Evolutionary conservation across 163 green algal species (phyloP).

Genomic region (Chlorella variabilis): DNA sequence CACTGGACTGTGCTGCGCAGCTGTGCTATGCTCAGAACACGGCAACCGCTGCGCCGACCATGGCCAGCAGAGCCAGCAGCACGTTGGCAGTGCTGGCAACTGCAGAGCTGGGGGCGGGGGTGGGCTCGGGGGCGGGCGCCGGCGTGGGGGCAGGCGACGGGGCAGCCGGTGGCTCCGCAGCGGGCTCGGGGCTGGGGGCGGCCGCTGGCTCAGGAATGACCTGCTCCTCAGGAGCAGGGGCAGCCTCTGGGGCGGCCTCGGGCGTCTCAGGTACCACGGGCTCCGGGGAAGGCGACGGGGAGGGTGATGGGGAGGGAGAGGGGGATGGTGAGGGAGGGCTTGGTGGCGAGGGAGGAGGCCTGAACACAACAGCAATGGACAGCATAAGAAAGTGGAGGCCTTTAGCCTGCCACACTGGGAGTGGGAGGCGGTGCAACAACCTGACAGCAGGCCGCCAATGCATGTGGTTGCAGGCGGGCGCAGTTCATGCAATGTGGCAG

Average conservation of each 20-base stretch:
- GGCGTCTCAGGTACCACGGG: background rate
- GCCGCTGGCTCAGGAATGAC: background rate
- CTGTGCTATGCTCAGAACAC: too few species aligned
- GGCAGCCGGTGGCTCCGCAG: background rate
- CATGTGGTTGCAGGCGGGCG: too few species aligned
- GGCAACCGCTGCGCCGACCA: background rate
- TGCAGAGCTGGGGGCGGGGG: background rate
- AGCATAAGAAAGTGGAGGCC: too few species aligned
- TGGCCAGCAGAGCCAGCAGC: slow-evolving; percentile 15
- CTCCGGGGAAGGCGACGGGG: background rate
- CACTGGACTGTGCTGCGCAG: too few species aligned
- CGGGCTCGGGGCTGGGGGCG: background rate
- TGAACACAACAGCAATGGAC: too few species aligned
- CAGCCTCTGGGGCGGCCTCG: background rate
- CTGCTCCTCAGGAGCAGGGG: background rate
- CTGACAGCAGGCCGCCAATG: too few species aligned
- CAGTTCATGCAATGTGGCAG: too few species aligned
- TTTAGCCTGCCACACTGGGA: too few species aligned
- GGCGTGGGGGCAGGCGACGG: background rate
- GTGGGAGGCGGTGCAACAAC: too few species aligned
- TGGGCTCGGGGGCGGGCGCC: background rate
- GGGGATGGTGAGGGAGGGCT: background rate
- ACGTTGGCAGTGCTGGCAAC: background rate
- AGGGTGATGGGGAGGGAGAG: background rate
- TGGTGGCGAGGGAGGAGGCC: background rate